Conservation (phyloP, 225 moss, liverwort and hornwort genomes). For the Pseudoscleropodium purum region DNA sequence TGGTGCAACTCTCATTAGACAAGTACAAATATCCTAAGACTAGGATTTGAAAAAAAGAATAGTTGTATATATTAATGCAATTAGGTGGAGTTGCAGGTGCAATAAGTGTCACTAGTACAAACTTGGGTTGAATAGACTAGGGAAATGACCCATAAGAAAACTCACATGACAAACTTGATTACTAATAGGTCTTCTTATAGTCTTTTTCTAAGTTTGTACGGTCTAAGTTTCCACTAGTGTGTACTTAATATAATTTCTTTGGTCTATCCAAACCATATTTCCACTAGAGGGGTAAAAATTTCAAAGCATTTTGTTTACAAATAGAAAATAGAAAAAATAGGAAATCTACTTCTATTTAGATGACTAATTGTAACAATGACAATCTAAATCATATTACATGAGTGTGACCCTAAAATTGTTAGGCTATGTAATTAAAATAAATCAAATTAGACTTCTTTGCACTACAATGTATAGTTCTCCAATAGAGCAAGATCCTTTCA, state of each 20-base stretch:
- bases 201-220: fast-evolving
- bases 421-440: background rate
- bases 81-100: background rate
- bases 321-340: background rate
- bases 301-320: fast-evolving
- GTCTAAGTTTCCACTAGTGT: background rate
- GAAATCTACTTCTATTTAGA: background rate
- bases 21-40: background rate
- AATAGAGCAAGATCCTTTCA: background rate
- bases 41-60: background rate
- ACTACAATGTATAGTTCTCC: background rate
- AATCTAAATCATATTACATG: background rate
- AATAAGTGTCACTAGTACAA: no score
- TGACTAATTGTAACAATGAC: background rate
- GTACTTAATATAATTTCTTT: background rate
- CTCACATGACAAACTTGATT: background rate
- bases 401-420: background rate
- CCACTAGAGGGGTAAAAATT: background rate
- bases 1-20: background rate
- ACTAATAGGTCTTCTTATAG: background rate
- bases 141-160: background rate
- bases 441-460: background rate
- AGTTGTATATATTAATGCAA: background rate
- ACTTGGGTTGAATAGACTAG: background rate
- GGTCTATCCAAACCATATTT: background rate